Evolutionary conservation across 305 asterid species (phyloP).

Genomic region (Fraxinus dipetala): DNA sequence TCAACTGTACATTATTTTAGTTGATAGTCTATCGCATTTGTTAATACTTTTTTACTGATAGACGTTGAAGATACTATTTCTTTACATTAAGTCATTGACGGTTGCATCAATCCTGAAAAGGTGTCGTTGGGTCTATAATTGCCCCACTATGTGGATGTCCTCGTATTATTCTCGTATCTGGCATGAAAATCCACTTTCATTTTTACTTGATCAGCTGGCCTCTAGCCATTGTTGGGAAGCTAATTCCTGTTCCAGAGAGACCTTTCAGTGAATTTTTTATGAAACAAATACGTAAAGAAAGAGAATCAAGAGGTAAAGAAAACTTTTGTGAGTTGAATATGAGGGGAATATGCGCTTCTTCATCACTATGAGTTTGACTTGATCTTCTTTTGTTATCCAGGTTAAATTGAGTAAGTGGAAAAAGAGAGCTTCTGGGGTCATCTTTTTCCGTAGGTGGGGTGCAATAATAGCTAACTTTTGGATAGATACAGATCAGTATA

Average conservation of each 20-base stretch:
- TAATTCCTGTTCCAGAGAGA: conserved; percentile 74
- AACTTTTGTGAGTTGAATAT: not conserved
- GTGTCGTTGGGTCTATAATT: not conserved
- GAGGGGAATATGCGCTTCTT: not conserved
- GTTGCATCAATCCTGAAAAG: not conserved
- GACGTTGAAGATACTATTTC: not conserved
- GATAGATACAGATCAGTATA: conserved; percentile 12
- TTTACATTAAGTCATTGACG: not conserved
- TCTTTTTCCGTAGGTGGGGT: not conserved
- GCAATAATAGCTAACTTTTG: conserved; percentile 21
- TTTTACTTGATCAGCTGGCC: conserved; percentile 66
- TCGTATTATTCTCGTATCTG: conserved; percentile 5
- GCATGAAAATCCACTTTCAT: conserved; percentile 1
- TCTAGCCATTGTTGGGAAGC: conserved; percentile 73
- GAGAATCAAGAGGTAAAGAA: conserved; percentile 30
- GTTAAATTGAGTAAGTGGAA: conserved; percentile 20
- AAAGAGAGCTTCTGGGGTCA: not conserved
- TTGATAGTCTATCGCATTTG: not conserved
- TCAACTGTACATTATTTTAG: not conserved
- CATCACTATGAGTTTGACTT: not conserved
- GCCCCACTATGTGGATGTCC: not conserved
- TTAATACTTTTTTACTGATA: not conserved
- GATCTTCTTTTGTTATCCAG: conserved; percentile 12
- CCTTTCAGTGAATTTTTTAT: conserved; percentile 47
- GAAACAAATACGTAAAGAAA: conserved; percentile 21